phyloP scores from a whole-genome alignment of 2,329 filamentous ascomycete genomes.

The Tolypocladium pustulatum region DNA sequence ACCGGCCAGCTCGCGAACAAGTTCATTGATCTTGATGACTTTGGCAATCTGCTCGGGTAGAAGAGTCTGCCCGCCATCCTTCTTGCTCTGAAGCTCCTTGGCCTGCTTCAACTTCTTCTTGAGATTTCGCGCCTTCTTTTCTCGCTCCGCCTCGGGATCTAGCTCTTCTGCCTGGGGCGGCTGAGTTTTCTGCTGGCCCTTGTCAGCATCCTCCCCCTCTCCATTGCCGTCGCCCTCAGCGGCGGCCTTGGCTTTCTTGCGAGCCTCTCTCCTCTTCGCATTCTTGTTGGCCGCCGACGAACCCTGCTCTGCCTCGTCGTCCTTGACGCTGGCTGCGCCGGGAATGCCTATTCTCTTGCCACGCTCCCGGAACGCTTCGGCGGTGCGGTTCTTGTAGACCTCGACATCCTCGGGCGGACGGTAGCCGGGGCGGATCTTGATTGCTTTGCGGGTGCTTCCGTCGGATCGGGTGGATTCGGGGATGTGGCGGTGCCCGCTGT shows the following conservation, averaged over 20 bases:
- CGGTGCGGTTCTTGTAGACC: slow-evolving; percentile 87
- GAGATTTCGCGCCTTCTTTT: slow-evolving; percentile 86
- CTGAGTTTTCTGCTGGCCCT: slow-evolving; percentile 14
- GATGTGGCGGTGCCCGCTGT: slow-evolving; percentile 75
- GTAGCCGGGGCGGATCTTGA: slow-evolving; percentile 88
- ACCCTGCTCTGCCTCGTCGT: slow-evolving; percentile 34
- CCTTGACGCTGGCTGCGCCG: slow-evolving; percentile 53
- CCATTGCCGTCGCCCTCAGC: slow-evolving; percentile 54
- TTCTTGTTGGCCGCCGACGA: slow-evolving; percentile 67
- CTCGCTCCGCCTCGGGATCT: slow-evolving; percentile 66
- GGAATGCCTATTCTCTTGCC: slow-evolving; percentile 54
- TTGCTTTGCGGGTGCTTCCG: slow-evolving; percentile 85
- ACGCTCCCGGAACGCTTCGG: slow-evolving; percentile 73
- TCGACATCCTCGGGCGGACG: slow-evolving; percentile 91
- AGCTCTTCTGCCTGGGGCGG: slow-evolving; percentile 28
- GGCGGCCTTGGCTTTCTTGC: slow-evolving; percentile 42
- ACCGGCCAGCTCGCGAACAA: slow-evolving; percentile 76
- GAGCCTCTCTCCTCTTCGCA: slow-evolving; percentile 58
- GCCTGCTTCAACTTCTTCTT: slow-evolving; percentile 95
- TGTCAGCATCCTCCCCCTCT: slow-evolving; percentile 22
- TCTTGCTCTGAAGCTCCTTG: slow-evolving; percentile 80
- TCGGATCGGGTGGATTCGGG: slow-evolving; percentile 80
- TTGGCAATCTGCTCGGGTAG: slow-evolving; percentile 95
- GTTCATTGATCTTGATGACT: slow-evolving; percentile 92
- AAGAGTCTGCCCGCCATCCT: slow-evolving; percentile 72